A percentile compares a stretch with the other conserved stretches of the same genome.
Conservation (phyloP, 176 grass and related monocot species). For the Hyparrhenia diplandra region DNA sequence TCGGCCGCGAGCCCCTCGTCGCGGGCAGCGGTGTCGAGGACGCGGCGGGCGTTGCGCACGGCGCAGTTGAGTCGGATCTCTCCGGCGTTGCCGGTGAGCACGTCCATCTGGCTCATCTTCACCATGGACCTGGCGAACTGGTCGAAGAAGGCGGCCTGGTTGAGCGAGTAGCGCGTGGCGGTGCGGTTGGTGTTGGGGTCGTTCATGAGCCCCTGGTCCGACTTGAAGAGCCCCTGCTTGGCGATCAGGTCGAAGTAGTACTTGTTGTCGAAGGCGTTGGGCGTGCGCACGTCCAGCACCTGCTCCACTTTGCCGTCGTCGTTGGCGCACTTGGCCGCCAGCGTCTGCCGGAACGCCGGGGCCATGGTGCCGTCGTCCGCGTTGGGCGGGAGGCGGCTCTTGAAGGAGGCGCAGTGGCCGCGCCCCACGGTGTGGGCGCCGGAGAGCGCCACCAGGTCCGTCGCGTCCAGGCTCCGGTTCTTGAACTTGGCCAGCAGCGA, state of each 20-base stretch:
- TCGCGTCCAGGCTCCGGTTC: neutral
- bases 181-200: neutral
- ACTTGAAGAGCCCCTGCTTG: conserved; percentile 1
- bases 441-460: conserved; percentile 44
- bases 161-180: conserved; percentile 10
- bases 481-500: neutral
- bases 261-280: conserved; percentile 37
- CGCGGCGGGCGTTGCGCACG: neutral
- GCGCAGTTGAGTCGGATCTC: conserved; percentile 37
- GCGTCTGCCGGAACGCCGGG: neutral
- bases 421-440: conserved; percentile 40
- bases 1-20: no score
- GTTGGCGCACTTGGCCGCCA: neutral
- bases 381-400: conserved; percentile 9
- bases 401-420: conserved; percentile 13
- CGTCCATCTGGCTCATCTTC: conserved; percentile 32
- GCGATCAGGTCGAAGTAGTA: conserved; percentile 22
- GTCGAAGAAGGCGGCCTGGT: conserved; percentile 44
- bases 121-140: conserved; percentile 39
- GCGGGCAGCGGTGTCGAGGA: neutral
- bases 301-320: neutral
- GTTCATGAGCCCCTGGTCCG: conserved; percentile 36
- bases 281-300: conserved; percentile 12
- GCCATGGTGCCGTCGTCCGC: neutral
- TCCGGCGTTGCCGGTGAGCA: conserved; percentile 8